A percentile compares a stretch with the other conserved stretches of the same genome.
phyloP scores from a whole-genome alignment of 345 rosid genomes.

The Eucalyptus curtisii region DNA sequence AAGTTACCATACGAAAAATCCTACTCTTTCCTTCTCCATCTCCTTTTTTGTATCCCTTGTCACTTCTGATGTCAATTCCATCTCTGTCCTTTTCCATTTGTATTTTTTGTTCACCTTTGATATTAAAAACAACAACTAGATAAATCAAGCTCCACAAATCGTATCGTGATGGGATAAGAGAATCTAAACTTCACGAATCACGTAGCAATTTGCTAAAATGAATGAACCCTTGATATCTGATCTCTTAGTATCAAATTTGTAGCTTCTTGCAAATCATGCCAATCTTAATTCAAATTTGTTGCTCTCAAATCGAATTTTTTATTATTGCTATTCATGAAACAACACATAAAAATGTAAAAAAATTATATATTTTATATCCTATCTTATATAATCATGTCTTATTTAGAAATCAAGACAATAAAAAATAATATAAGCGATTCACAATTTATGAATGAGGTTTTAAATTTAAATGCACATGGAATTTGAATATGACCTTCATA shows the following conservation, averaged over 20 bases:
- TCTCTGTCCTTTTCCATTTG: neutral
- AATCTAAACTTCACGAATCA: neutral
- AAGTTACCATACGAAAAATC: neutral
- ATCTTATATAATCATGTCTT: neutral
- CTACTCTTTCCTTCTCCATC: neutral
- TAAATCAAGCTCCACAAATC: too few relatives aligned
- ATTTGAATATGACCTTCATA: neutral
- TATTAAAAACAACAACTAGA: neutral
- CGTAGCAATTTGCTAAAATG: accelerated
- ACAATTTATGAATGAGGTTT: neutral
- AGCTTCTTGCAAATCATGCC: neutral
- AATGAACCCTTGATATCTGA: neutral
- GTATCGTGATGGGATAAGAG: accelerated
- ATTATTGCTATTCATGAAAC: accelerated
- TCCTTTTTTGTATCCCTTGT: neutral
- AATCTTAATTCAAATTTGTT: neutral
- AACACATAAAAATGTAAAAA: neutral
- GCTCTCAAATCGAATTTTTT: neutral
- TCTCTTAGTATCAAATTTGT: accelerated
- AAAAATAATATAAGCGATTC: neutral
- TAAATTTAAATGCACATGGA: neutral
- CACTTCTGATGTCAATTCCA: neutral
- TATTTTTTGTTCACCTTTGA: neutral
- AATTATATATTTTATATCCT: neutral
- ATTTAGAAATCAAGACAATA: neutral